Conservation (phyloP, 495 filamentous ascomycete species). For the Cryomyces minteri region DNA sequence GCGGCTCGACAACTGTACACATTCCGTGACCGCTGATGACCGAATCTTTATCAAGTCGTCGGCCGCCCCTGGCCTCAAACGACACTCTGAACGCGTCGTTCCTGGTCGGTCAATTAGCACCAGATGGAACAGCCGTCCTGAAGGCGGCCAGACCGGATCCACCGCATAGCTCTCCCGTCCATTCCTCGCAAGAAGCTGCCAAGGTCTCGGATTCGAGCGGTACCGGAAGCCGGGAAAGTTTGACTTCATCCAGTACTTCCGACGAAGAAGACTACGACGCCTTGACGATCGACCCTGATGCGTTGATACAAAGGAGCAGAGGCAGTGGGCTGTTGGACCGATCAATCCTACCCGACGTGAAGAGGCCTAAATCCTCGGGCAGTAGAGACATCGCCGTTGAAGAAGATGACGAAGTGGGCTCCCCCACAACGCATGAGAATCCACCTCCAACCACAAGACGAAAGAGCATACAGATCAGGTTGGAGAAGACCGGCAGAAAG, state of each 20-base stretch:
- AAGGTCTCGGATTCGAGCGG: too few species aligned
- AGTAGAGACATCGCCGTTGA: not conserved
- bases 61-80: too few species aligned
- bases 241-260: not conserved
- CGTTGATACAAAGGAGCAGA: slow-evolving; percentile 7
- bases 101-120: too few species aligned
- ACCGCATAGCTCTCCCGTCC: too few species aligned
- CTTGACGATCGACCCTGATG: slow-evolving; percentile 10
- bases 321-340: slow-evolving; percentile 1
- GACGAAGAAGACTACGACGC: slow-evolving; percentile 12
- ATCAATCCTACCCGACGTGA: not conserved
- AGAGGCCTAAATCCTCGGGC: not conserved
- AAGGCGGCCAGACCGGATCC: too few species aligned
- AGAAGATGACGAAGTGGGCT: not conserved
- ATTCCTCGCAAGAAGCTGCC: too few species aligned
- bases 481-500: slow-evolving; percentile 26
- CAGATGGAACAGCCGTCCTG: too few species aligned
- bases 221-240: too few species aligned
- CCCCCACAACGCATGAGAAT: not conserved
- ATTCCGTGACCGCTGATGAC: too few species aligned
- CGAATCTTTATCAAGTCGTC: too few species aligned
- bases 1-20: too few species aligned
- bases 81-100: too few species aligned
- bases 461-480: slow-evolving; percentile 25
- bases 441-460: slow-evolving; percentile 2